A percentile compares a stretch with the other conserved stretches of the same genome.
Evolutionary conservation across 768 basidiomycete species (phyloP).

Genomic region (Vararia minispora): DNA sequence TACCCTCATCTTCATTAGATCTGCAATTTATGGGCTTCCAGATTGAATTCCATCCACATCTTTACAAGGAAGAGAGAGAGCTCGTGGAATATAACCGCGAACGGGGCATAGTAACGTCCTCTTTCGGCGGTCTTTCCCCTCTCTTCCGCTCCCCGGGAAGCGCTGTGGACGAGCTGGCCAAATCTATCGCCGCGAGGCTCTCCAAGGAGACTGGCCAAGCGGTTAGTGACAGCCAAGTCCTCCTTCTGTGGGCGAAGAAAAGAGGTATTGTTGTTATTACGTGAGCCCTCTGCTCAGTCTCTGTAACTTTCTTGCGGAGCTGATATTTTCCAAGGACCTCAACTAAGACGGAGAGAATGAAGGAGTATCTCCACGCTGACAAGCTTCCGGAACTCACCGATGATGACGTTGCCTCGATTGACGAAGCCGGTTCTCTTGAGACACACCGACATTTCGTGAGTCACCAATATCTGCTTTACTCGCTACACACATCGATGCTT

Average conservation of each 20-base stretch:
- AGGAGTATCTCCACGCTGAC: slow-evolving; percentile 35
- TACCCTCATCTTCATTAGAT: background rate
- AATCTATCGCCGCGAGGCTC: slow-evolving; percentile 19
- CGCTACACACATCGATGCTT: too few relatives aligned
- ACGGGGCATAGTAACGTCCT: slow-evolving; percentile 27
- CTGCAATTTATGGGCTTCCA: slow-evolving; percentile 12
- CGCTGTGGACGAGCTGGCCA: slow-evolving; percentile 27
- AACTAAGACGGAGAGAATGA: slow-evolving; percentile 29
- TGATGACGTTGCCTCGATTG: slow-evolving; percentile 19
- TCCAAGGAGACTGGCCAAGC: slow-evolving; percentile 15
- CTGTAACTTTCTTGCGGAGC: background rate
- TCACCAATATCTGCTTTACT: too few relatives aligned
- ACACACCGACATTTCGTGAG: slow-evolving; percentile 21
- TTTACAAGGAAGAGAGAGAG: slow-evolving; percentile 29
- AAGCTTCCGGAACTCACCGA: slow-evolving; percentile 25
- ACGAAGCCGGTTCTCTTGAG: slow-evolving; percentile 18
- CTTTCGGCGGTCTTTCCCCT: slow-evolving; percentile 31
- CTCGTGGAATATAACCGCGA: slow-evolving; percentile 24
- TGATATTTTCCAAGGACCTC: slow-evolving; percentile 22
- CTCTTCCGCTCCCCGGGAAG: slow-evolving; percentile 25
- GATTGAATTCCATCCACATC: slow-evolving; percentile 46
- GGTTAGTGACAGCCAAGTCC: slow-evolving; percentile 20
- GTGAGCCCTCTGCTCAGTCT: slow-evolving; percentile 15
- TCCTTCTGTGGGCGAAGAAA: slow-evolving; percentile 21
- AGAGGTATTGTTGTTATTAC: slow-evolving; percentile 23